Percentiles rank a stretch among this genome's conserved stretches.
phyloP scores from a whole-genome alignment of 345 rosid genomes.

The Litchi chinensis region DNA sequence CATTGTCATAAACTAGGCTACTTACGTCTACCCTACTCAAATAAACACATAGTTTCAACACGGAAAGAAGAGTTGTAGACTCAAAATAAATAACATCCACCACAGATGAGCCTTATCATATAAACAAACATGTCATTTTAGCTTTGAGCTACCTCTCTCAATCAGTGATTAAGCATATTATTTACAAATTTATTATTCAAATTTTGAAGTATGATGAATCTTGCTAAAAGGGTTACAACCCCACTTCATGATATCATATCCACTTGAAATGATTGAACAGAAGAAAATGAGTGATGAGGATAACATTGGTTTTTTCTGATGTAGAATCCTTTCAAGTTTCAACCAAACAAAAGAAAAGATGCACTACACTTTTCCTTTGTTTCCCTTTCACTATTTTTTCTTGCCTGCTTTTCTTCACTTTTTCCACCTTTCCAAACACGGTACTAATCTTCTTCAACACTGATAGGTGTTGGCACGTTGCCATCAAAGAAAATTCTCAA shows the following conservation, averaged over 20 bases:
- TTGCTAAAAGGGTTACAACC: not conserved
- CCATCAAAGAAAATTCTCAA: conserved; percentile 6
- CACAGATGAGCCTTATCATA: too few relatives aligned
- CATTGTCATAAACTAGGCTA: too few relatives aligned
- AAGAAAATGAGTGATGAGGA: not conserved
- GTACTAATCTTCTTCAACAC: not conserved
- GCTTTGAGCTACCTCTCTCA: too few relatives aligned
- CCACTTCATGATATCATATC: not conserved
- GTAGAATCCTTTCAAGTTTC: not conserved
- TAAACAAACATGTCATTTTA: too few relatives aligned
- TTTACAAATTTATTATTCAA: not conserved
- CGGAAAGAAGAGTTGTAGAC: too few relatives aligned
- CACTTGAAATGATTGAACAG: conserved; percentile 2
- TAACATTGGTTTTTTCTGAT: not conserved
- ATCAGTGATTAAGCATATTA: not conserved
- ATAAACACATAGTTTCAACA: too few relatives aligned
- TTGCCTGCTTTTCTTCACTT: not conserved
- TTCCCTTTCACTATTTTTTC: not conserved
- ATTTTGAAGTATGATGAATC: not conserved
- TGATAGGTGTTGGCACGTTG: conserved; percentile 14
- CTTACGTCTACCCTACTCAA: too few relatives aligned
- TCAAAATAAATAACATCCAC: too few relatives aligned
- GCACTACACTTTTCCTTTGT: not conserved
- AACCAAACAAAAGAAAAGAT: not conserved
- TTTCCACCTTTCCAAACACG: conserved; percentile 5